Conservation (phyloP, 1,284 basidiomycete genomes). For the Irpex sp. region DNA sequence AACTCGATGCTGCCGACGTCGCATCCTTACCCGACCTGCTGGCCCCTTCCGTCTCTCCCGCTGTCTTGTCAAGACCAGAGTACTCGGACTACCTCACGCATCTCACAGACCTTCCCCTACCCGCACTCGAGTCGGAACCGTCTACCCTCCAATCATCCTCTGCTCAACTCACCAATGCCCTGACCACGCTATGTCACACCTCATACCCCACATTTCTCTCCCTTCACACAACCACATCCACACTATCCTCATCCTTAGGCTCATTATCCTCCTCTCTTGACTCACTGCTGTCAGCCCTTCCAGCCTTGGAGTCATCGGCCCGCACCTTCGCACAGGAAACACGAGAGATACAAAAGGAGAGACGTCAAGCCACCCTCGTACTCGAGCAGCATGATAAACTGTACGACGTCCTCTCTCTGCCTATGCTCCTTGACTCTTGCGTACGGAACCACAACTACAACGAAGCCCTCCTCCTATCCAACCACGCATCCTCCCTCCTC, state of each 20-base stretch:
- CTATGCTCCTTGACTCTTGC: constrained; percentile 86
- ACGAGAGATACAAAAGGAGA: constrained; percentile 52
- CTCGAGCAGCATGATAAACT: constrained; percentile 90
- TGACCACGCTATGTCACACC: constrained; percentile 82
- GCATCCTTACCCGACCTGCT: constrained; percentile 8
- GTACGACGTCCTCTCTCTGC: constrained; percentile 85
- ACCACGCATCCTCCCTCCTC: constrained; percentile 52
- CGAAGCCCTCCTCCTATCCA: constrained; percentile 80
- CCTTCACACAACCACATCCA: constrained; percentile 67
- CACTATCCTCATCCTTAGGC: constrained; percentile 59
- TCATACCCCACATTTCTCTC: constrained; percentile 87
- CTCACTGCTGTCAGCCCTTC: constrained; percentile 63
- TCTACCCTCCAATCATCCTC: constrained; percentile 71
- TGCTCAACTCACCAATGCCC: constrained; percentile 77
- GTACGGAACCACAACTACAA: constrained; percentile 87
- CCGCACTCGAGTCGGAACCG: constrained; percentile 67
- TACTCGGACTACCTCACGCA: constrained; percentile 49
- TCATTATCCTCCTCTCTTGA: constrained; percentile 65
- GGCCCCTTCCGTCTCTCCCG: constrained; percentile 5
- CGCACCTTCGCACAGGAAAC: constrained; percentile 57
- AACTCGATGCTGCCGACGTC: neutral
- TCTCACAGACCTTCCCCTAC: constrained; percentile 60
- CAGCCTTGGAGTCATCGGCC: constrained; percentile 66
- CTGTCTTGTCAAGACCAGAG: constrained; percentile 18
- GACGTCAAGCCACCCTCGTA: constrained; percentile 72